Evolutionary conservation across 306 rosid species (phyloP).

Genomic region (Cicer yamashitae): DNA sequence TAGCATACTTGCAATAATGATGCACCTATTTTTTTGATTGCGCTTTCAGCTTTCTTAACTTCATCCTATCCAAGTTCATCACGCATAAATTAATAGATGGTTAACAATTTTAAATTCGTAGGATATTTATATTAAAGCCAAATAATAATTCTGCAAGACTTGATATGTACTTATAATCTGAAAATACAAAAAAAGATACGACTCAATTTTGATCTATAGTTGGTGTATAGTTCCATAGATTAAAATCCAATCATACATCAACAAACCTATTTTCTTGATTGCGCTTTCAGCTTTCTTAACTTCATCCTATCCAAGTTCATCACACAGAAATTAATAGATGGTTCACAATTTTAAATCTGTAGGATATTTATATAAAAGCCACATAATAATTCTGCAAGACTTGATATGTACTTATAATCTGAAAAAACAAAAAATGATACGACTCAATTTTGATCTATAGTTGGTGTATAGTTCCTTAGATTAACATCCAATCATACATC

Average conservation of each 20-base stretch:
- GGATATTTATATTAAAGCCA: too few relatives aligned
- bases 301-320: conserved; percentile 62
- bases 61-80: too few relatives aligned
- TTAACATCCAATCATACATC: conserved; percentile 6
- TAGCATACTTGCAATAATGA: too few relatives aligned
- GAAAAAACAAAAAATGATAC: conserved; percentile 7
- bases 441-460: conserved; percentile 6
- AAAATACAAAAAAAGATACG: too few relatives aligned
- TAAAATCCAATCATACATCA: too few relatives aligned
- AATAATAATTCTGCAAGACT: too few relatives aligned
- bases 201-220: too few relatives aligned
- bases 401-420: conserved; percentile 5
- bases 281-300: conserved; percentile 79
- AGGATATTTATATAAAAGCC: conserved; percentile 9
- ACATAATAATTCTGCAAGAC: not conserved
- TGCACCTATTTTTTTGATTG: conserved; percentile 54
- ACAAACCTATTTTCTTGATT: conserved; percentile 43
- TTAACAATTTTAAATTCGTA: too few relatives aligned
- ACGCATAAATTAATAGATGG: too few relatives aligned
- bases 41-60: conserved; percentile 83
- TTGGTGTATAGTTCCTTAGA: conserved; percentile 1
- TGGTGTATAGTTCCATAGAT: too few relatives aligned
- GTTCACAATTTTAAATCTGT: conserved; percentile 26
- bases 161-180: too few relatives aligned
- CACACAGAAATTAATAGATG: conserved; percentile 24